These are phyloP conservation scores for Pseudogymnoascus sp. DNA, from an alignment of 2,329 filamentous ascomycete species.

Conservation along the genomic window DNA sequence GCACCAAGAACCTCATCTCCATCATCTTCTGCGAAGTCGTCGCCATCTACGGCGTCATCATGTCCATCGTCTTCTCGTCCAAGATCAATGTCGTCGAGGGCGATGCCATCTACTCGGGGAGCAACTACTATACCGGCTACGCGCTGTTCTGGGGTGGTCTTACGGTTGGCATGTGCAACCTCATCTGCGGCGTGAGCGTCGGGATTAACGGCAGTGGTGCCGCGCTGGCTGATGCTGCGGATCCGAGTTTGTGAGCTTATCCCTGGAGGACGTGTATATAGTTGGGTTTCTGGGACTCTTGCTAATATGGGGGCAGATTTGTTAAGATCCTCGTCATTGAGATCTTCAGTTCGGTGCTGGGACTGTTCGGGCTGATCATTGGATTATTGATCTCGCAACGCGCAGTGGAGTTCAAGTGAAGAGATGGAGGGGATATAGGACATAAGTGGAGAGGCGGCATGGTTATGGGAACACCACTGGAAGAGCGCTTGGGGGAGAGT, in stretches of 20 bases:
- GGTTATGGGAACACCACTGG: not conserved
- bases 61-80: constrained; percentile 95
- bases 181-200: constrained; percentile 92
- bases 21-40: constrained; percentile 99
- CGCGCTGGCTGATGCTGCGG: constrained; percentile 89
- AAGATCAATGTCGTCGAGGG: constrained; percentile 64
- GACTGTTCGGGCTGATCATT: constrained; percentile 92
- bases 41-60: constrained; percentile 99
- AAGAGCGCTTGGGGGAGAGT: not conserved
- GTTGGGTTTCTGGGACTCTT: constrained; percentile 8
- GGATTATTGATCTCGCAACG: constrained; percentile 82
- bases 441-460: not conserved
- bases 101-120: constrained; percentile 60
- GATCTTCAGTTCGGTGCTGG: constrained; percentile 96
- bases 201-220: constrained; percentile 98
- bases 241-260: constrained; percentile 68
- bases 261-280: not conserved
- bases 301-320: constrained; percentile 52
- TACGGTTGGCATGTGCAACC: constrained; percentile 90
- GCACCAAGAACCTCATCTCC: constrained; percentile 98
- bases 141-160: constrained; percentile 94
- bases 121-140: constrained; percentile 89
- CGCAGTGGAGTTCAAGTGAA: constrained; percentile 59
- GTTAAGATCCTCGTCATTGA: constrained; percentile 99
- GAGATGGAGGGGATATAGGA: not conserved